These are phyloP conservation scores for Omphalea diandra DNA, from an alignment of 441 rosid genomes.

Conservation along the genomic window DNA sequence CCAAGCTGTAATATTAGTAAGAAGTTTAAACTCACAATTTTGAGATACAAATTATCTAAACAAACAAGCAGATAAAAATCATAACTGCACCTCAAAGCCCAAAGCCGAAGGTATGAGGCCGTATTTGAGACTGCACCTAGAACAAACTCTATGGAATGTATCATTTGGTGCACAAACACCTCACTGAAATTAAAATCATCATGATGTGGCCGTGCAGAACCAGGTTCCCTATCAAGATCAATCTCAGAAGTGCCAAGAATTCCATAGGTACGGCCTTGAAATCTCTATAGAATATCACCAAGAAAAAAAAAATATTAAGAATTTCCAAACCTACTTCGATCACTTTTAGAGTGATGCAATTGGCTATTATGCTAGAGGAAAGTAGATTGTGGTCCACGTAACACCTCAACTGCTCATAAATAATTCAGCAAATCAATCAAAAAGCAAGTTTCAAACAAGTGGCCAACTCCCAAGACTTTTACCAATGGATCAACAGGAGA, in stretches of 20 bases:
- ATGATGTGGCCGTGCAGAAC: conserved; percentile 75
- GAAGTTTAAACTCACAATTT: conserved; percentile 23
- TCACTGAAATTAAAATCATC: conserved; percentile 97
- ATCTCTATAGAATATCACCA: conserved; percentile 53
- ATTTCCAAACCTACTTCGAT: neutral
- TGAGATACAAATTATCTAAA: conserved; percentile 9
- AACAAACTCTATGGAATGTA: conserved; percentile 95
- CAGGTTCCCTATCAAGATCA: conserved; percentile 78
- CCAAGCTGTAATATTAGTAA: conserved; percentile 63
- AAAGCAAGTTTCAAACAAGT: neutral
- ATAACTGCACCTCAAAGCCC: conserved; percentile 83
- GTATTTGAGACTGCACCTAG: conserved; percentile 98
- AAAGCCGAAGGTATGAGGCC: conserved; percentile 97
- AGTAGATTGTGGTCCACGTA: neutral
- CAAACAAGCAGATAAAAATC: neutral
- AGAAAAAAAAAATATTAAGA: conserved; percentile 17
- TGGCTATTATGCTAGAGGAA: neutral
- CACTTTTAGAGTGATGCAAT: neutral
- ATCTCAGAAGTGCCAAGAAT: conserved; percentile 81
- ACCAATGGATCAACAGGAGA: neutral
- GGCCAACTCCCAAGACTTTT: neutral
- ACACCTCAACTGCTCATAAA: neutral
- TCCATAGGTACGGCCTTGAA: conserved; percentile 93
- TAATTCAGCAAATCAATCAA: neutral
- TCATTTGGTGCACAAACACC: conserved; percentile 98